Conservation (phyloP, 2,329 filamentous ascomycete genomes). For the Hypoxylon sp. region DNA sequence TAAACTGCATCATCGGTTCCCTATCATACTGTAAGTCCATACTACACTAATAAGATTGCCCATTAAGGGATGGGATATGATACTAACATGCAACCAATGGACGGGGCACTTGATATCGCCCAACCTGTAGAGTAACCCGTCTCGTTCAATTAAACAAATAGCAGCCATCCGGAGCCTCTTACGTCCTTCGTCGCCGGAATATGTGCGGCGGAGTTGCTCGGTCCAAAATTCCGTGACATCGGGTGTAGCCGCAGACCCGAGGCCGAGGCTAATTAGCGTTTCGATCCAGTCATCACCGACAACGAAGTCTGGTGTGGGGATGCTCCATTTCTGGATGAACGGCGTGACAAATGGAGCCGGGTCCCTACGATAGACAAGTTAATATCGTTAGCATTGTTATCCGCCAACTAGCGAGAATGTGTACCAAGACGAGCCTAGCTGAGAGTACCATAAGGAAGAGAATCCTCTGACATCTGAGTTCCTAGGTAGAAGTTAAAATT, state of each 20-base stretch:
- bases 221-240: constrained; percentile 60
- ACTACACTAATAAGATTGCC: neutral
- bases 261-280: neutral
- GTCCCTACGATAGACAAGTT: constrained; percentile 50
- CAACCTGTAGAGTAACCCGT: constrained; percentile 60
- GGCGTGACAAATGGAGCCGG: constrained; percentile 55
- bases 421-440: too few species aligned
- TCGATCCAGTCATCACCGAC: constrained; percentile 57
- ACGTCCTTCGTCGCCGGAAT: constrained; percentile 62
- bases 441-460: neutral
- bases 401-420: too few species aligned
- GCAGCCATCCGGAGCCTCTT: constrained; percentile 60
- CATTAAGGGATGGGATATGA: neutral
- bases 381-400: neutral
- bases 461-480: neutral
- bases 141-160: constrained; percentile 58
- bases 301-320: constrained; percentile 56
- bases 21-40: too few species aligned
- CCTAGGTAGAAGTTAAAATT: neutral
- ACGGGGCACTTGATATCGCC: constrained; percentile 62
- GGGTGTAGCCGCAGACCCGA: constrained; percentile 43
- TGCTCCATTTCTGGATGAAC: constrained; percentile 59
- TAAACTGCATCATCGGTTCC: constrained; percentile 57
- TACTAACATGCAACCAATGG: constrained; percentile 63
- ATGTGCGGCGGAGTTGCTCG: constrained; percentile 58